These are phyloP conservation scores for Pelargonium nanum DNA, from an alignment of 345 rosid genomes.

Conservation along the genomic window DNA sequence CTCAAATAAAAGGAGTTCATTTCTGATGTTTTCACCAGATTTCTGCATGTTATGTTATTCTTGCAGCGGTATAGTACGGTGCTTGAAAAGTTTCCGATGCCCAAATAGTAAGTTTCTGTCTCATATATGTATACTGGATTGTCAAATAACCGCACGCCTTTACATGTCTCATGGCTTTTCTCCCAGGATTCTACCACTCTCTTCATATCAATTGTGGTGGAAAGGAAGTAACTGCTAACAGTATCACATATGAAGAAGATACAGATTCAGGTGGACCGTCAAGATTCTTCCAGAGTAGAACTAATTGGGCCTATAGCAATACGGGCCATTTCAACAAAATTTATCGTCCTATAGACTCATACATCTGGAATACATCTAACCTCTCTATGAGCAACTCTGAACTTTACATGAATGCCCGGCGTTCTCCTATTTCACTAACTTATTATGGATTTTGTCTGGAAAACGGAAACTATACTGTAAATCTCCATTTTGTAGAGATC, in stretches of 20 bases:
- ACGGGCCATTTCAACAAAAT: constrained; percentile 41
- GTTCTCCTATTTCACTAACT: constrained; percentile 9
- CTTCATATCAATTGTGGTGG: constrained; percentile 37
- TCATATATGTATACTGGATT: background rate
- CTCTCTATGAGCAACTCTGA: constrained; percentile 10
- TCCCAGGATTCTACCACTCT: background rate
- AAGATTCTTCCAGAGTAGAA: constrained; percentile 8
- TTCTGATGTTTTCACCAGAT: background rate
- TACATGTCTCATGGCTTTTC: background rate
- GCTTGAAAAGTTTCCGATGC: constrained; percentile 16
- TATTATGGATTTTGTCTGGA: constrained; percentile 13
- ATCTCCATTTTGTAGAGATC: too few species aligned
- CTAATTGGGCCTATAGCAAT: constrained; percentile 40
- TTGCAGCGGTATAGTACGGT: constrained; percentile 12
- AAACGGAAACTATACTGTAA: constrained; percentile 13
- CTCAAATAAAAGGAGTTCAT: background rate
- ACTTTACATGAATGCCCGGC: constrained; percentile 1
- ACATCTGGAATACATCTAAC: constrained; percentile 13
- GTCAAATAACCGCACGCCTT: background rate
- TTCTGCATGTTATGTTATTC: too few species aligned
- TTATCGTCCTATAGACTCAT: background rate
- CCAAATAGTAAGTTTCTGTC: constrained; percentile 16
- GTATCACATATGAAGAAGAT: constrained; percentile 23
- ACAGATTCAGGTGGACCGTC: constrained; percentile 14
- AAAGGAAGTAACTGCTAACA: background rate